Percentiles rank a stretch among this genome's conserved stretches.
phyloP scores from a whole-genome alignment of 495 filamentous ascomycete genomes.

The Talaromyces thailandensis region DNA sequence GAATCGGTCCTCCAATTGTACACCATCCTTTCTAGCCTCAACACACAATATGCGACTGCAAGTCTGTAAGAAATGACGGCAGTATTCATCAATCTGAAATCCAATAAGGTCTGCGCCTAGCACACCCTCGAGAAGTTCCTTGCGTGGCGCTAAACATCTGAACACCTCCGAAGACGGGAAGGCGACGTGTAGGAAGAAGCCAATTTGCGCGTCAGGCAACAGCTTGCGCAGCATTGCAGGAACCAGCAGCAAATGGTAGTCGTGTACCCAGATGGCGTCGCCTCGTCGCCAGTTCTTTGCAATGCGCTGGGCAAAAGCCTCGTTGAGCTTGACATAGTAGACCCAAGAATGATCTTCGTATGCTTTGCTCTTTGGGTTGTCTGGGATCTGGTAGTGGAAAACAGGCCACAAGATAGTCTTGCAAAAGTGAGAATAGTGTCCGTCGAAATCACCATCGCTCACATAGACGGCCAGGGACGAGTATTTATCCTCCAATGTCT shows the following conservation, averaged over 20 bases:
- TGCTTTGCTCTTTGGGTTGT: constrained; percentile 87
- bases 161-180: constrained; percentile 92
- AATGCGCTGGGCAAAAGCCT: constrained; percentile 78
- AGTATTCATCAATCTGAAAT: constrained; percentile 86
- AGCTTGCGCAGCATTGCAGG: constrained; percentile 72
- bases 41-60: constrained; percentile 76
- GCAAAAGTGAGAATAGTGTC: constrained; percentile 83
- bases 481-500: constrained; percentile 63
- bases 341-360: constrained; percentile 93
- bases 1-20: constrained; percentile 75
- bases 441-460: constrained; percentile 76
- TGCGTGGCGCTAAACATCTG: constrained; percentile 69
- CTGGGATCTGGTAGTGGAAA: constrained; percentile 90
- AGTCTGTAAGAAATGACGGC: constrained; percentile 82
- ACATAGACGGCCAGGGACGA: constrained; percentile 72
- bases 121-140: constrained; percentile 74
- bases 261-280: constrained; percentile 84
- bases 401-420: constrained; percentile 80
- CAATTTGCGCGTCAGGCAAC: constrained; percentile 74
- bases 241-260: constrained; percentile 81
- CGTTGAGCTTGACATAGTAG: constrained; percentile 79
- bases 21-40: constrained; percentile 68
- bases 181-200: constrained; percentile 84
- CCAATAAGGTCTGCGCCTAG: constrained; percentile 82
- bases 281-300: constrained; percentile 75